These are phyloP conservation scores for Hippophae rhamnoides DNA, from an alignment of 306 rosid genomes.

Conservation along the genomic window DNA sequence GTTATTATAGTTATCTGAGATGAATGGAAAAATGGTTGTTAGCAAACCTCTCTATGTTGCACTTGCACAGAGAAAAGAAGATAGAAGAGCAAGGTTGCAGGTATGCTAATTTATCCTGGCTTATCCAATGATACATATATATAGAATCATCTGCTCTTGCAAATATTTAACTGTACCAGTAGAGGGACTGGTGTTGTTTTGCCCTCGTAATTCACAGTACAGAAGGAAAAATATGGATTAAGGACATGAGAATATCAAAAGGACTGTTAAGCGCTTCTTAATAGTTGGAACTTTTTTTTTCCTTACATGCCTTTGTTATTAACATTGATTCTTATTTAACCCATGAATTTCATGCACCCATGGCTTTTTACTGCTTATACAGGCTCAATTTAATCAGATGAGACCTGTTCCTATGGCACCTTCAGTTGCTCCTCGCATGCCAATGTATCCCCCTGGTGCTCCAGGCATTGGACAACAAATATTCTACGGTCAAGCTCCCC, in stretches of 20 bases:
- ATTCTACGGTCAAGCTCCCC: conserved; percentile 96
- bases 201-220: too few species aligned
- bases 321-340: background rate
- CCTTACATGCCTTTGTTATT: background rate
- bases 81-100: conserved; percentile 97
- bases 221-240: too few species aligned
- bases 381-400: conserved; percentile 99
- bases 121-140: too few species aligned
- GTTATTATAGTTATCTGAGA: conserved; percentile 58
- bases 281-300: background rate
- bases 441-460: conserved; percentile 93
- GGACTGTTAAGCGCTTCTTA: too few species aligned
- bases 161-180: too few species aligned
- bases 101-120: conserved; percentile 19
- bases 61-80: conserved; percentile 93
- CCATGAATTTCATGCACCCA: background rate
- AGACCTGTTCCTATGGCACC: conserved; percentile 78
- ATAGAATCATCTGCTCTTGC: too few species aligned
- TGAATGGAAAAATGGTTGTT: conserved; percentile 88
- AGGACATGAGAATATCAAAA: too few species aligned
- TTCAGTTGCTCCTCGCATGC: conserved; percentile 91
- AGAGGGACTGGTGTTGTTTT: too few species aligned
- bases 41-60: conserved; percentile 97
- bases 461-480: conserved; percentile 95
- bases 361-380: conserved; percentile 12